Evolutionary conservation across 2,329 filamentous ascomycete genomes (phyloP).

Genomic region (Neofusicoccum umdonicola): DNA sequence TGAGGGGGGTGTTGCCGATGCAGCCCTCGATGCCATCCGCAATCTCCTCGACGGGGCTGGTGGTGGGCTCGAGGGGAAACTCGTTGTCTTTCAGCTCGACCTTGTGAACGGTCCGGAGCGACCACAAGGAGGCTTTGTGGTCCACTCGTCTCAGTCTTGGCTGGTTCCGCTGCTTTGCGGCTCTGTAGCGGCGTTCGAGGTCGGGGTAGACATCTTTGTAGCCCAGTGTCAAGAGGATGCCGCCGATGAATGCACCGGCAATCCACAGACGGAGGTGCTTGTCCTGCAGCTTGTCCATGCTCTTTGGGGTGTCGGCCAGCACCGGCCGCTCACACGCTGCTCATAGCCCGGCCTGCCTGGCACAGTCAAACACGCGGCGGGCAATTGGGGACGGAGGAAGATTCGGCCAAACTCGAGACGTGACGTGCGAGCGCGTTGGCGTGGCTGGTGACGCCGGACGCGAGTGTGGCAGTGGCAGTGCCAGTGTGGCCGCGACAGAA

Average conservation of each 20-base stretch:
- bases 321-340: not conserved
- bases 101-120: not conserved
- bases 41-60: slow-evolving; percentile 41
- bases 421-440: not conserved
- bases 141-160: slow-evolving; percentile 24
- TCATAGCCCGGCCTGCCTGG: not conserved
- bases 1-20: slow-evolving; percentile 89
- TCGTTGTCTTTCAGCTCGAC: slow-evolving; percentile 18
- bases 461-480: too few relatives aligned
- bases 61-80: not conserved
- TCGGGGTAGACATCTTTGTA: slow-evolving; percentile 80
- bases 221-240: slow-evolving; percentile 70
- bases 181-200: slow-evolving; percentile 64
- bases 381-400: not conserved
- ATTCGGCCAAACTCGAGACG: not conserved
- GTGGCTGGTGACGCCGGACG: slow-evolving; percentile 4
- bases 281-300: slow-evolving; percentile 17
- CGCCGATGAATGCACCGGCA: slow-evolving; percentile 71
- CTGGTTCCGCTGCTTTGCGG: slow-evolving; percentile 29
- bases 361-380: not conserved
- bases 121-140: slow-evolving; percentile 22
- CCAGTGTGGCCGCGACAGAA: too few relatives aligned
- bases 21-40: slow-evolving; percentile 82
- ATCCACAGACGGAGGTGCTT: slow-evolving; percentile 56
- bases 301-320: not conserved